Percentiles rank a stretch among this genome's conserved stretches.
Evolutionary conservation across 179 eudicot species (phyloP).

Genomic region (Vitellaria paradoxa): DNA sequence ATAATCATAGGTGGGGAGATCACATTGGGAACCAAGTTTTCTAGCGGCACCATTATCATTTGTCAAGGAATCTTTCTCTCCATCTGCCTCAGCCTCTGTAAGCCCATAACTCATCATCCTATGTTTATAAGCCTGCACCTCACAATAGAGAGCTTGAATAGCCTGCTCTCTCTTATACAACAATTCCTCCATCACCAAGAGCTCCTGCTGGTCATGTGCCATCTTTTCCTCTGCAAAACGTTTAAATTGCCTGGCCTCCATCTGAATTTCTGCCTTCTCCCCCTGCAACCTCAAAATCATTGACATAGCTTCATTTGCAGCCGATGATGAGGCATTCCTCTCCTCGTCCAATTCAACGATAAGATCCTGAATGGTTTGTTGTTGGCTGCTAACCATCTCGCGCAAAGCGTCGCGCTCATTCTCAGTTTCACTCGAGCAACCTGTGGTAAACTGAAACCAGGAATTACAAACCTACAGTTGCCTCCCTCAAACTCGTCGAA

Average conservation of each 20-base stretch:
- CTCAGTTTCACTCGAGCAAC: slow-evolving; percentile 65
- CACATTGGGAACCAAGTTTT: slow-evolving; percentile 34
- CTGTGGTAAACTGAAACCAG: slow-evolving; percentile 52
- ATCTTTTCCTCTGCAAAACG: slow-evolving; percentile 85
- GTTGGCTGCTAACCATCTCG: slow-evolving; percentile 69
- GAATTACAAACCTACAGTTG: slow-evolving; percentile 34
- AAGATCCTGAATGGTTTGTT: slow-evolving; percentile 64
- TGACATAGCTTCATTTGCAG: slow-evolving; percentile 95
- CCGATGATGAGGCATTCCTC: slow-evolving; percentile 86
- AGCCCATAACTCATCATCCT: slow-evolving; percentile 92
- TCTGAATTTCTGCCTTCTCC: slow-evolving; percentile 85
- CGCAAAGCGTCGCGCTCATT: slow-evolving; percentile 69
- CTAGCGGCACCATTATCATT: slow-evolving; percentile 41
- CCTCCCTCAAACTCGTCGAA: slow-evolving; percentile 53
- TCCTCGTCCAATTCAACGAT: slow-evolving; percentile 79
- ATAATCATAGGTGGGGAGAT: slow-evolving; percentile 46
- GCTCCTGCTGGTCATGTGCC: slow-evolving; percentile 72
- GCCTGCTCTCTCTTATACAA: slow-evolving; percentile 81
- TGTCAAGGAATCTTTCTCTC: slow-evolving; percentile 37
- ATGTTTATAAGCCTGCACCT: slow-evolving; percentile 77
- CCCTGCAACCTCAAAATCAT: slow-evolving; percentile 89
- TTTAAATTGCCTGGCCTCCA: slow-evolving; percentile 90
- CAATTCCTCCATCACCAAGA: slow-evolving; percentile 60
- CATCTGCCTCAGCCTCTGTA: slow-evolving; percentile 76
- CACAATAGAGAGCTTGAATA: slow-evolving; percentile 74